Percentiles rank a stretch among this genome's conserved stretches.
These are phyloP conservation scores for Tranzscheliella williamsii DNA, from an alignment of 1,284 basidiomycete genomes.

Conservation along the genomic window DNA sequence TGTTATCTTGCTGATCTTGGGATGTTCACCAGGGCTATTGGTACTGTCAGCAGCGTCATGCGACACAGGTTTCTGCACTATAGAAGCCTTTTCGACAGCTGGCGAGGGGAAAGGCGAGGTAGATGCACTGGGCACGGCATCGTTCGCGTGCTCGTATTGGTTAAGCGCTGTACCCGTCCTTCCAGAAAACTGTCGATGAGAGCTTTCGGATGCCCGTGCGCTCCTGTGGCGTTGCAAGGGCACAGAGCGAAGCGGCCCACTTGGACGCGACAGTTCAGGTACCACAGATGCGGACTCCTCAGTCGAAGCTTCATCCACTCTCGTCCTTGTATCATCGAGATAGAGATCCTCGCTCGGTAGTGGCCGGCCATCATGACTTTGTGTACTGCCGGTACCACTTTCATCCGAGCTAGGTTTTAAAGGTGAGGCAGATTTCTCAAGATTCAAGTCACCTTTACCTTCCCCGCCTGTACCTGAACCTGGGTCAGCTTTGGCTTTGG, in stretches of 20 bases:
- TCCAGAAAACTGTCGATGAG: constrained; percentile 12
- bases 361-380: too few relatives aligned
- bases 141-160: constrained; percentile 32
- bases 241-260: constrained; percentile 1
- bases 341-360: too few relatives aligned
- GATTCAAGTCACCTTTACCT: too few relatives aligned
- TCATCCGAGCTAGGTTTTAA: too few relatives aligned
- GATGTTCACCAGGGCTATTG: background rate
- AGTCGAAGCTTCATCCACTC: constrained; percentile 19
- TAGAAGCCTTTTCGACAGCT: too few relatives aligned
- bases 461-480: too few relatives aligned
- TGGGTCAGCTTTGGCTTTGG: constrained; percentile 3
- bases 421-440: too few relatives aligned
- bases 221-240: constrained; percentile 14
- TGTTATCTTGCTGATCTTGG: constrained; percentile 6
- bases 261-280: constrained; percentile 10
- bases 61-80: too few relatives aligned
- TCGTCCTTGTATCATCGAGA: constrained; percentile 28
- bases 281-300: constrained; percentile 15
- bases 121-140: constrained; percentile 1
- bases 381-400: too few relatives aligned
- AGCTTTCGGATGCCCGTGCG: constrained; percentile 20
- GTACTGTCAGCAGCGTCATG: constrained; percentile 6
- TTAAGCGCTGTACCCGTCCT: constrained; percentile 8
- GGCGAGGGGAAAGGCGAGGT: background rate